Base-by-base conservation (phyloP, 441 rosid species). In the Omphalea diandra region DNA sequence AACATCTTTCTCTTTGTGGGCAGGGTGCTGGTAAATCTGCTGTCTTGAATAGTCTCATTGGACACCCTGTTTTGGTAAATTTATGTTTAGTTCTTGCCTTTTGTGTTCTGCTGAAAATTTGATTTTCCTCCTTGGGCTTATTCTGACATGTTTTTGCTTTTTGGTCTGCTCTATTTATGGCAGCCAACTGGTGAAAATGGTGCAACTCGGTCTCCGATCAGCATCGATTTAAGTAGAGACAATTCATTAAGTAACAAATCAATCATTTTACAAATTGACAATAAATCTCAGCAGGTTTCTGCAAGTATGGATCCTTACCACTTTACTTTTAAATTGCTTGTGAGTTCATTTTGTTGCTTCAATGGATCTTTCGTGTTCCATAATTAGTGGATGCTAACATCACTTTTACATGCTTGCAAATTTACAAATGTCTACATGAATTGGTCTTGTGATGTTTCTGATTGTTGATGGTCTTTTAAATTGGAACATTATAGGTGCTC, bases 11-110 rank as follows among this genome's bases (percentile, higher is more conserved):
- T 53, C 69, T 76, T 60, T 65, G 31, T 74, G 56, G 41, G 68
- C 86, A 93, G 98, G 96, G 98, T 72, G 94, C 97, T 71, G 98
- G 98, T 55, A 94, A 94, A 83, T 94, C 98, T 79, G 98, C 98
- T 15, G 85, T 79, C 40, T 73, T 94, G 68, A 94, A 94, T 75
- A 94, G 98, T 87, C 77, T 94, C 32, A 85, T 94, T 77, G 97
- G 98, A 43, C 97, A 94, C 83, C 97, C 97, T 70, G 82, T 94
- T 73, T 77, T 94, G 87, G 98, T 94, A 78, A 84, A 92, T 74
- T 71, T 41, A 59, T n/a, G 56, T 70, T 67, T 11, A 15, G 35
- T 75, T 59, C 47, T 47, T 72, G 62, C 57, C 11, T 62, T n/a
- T 71, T 62, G 8, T 54, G 57, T 73, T 58, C 50, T 63, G 22